phyloP scores from a whole-genome alignment of 768 basidiomycete genomes.

The Boletus vinaceobasis region DNA sequence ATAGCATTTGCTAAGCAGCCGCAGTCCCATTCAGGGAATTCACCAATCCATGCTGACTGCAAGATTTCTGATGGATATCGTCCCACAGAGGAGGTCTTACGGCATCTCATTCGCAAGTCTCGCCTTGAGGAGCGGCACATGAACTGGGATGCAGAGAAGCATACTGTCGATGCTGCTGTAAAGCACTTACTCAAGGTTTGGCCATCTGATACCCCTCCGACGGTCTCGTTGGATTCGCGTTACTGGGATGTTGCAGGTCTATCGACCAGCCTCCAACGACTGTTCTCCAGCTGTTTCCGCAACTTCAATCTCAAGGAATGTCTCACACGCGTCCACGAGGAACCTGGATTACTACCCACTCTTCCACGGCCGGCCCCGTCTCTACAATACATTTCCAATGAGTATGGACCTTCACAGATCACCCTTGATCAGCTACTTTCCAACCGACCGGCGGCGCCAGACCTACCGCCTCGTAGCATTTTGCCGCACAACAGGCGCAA shows the following conservation, averaged over 20 bases:
- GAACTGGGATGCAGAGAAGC: no score
- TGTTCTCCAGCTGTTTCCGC: neutral
- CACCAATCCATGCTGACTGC: constrained; percentile 2
- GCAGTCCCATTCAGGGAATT: neutral
- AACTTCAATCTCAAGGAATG: constrained; percentile 2
- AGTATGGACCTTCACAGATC: neutral
- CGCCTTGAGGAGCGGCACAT: neutral
- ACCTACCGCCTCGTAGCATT: neutral
- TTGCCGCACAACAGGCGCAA: neutral
- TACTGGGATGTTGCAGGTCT: neutral
- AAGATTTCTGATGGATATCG: constrained; percentile 12
- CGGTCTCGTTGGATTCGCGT: neutral
- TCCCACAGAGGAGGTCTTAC: neutral
- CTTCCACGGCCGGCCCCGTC: fast-evolving
- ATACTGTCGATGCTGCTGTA: neutral
- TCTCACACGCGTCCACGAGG: neutral
- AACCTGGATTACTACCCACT: neutral
- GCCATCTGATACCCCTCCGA: constrained; percentile 6
- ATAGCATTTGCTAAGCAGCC: constrained; percentile 24
- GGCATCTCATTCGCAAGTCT: neutral
- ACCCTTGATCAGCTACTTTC: neutral
- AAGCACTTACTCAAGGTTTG: constrained; percentile 5
- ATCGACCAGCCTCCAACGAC: neutral
- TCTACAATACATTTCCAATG: neutral
- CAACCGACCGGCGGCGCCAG: neutral